Base-by-base conservation (phyloP, 768 basidiomycete genomes). In the Rhizopogon vesiculosus region DNA sequence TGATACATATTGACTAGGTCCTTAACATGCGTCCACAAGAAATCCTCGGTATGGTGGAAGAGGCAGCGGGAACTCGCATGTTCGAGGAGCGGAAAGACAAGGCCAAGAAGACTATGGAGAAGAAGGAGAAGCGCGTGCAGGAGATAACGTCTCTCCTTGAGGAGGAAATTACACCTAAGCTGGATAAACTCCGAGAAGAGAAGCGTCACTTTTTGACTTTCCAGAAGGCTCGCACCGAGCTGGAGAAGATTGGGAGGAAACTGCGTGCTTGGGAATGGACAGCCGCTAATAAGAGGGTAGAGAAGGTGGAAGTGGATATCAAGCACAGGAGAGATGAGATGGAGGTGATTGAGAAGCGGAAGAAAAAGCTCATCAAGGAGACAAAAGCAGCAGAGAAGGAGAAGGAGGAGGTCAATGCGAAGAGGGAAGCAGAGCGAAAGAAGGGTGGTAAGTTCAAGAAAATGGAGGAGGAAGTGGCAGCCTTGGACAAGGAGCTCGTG, bases 11-110 rank as follows among this genome's bases (percentile, higher is more conserved):
- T 52, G 28, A 40, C 31, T 59, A 87, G 87, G 90, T 93, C 3
- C 83, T 99, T 48, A 98, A 98, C 71, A 98, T 99, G 97, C 88
- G 92, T 25, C 95, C 97, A 0, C 89, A 90, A 76, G 97, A 99
- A 69, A 96, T 98, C 57, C 81, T 99, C 12, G 93, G 94, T 1
- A 96, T 99, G 91, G 91, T 98, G 3, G 97, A 98, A 70, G 97
- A 99, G 69, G 97, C 97, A 0, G 93, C 95, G 0, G 97, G 97
- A 6, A 99, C 97, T 29, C 87, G 93, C 28, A 98, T 98, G 97
- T 99, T 98, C 64, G 97, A 99, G 69, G 96, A 98, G 53, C 84
- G 91, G 16, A 99, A 98, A 67, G 94, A 97, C 68, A 97, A 97
- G 69, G 95, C 96, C 7, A 82, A 87, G 66, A 93, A 90, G 72